These are phyloP conservation scores for Wakefieldia striispora DNA, from an alignment of 768 basidiomycete genomes.

Conservation along the genomic window DNA sequence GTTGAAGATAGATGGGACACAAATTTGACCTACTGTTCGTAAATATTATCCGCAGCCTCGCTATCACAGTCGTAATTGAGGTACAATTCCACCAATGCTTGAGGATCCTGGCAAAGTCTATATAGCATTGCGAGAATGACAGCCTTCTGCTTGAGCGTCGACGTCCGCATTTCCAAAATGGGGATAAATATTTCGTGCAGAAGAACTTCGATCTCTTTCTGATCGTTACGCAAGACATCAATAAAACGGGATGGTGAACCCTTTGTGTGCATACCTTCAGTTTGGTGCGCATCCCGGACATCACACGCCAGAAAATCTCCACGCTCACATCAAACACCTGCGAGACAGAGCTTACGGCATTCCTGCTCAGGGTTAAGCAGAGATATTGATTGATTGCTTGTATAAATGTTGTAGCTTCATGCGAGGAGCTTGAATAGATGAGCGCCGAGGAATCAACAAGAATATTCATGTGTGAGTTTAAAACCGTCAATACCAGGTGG, in stretches of 20 bases:
- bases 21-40: slow-evolving; percentile 70
- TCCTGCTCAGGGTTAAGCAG: slow-evolving; percentile 87
- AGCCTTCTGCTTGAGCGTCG: slow-evolving; percentile 92
- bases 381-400: slow-evolving; percentile 97
- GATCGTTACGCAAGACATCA: slow-evolving; percentile 13
- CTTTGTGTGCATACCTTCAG: slow-evolving; percentile 64
- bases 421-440: slow-evolving; percentile 86
- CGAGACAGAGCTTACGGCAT: slow-evolving; percentile 91
- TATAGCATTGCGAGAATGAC: slow-evolving; percentile 87
- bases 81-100: slow-evolving; percentile 96
- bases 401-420: slow-evolving; percentile 85
- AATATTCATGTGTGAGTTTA: slow-evolving; percentile 87
- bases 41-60: slow-evolving; percentile 93
- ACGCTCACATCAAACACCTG: slow-evolving; percentile 98
- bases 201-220: slow-evolving; percentile 99
- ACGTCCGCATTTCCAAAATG: slow-evolving; percentile 96
- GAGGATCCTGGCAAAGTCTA: slow-evolving; percentile 91
- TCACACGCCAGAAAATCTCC: slow-evolving; percentile 96
- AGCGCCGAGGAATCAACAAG: slow-evolving; percentile 88
- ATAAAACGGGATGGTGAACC: background rate
- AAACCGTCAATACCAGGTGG: slow-evolving; percentile 88
- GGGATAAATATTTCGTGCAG: slow-evolving; percentile 98
- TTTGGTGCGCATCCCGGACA: slow-evolving; percentile 92
- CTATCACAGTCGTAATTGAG: slow-evolving; percentile 99
- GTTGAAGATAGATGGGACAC: background rate